A percentile compares a stretch with the other conserved stretches of the same genome.
phyloP scores from a whole-genome alignment of 495 filamentous ascomycete genomes.

The Pyrenopolyporus hunteri region DNA sequence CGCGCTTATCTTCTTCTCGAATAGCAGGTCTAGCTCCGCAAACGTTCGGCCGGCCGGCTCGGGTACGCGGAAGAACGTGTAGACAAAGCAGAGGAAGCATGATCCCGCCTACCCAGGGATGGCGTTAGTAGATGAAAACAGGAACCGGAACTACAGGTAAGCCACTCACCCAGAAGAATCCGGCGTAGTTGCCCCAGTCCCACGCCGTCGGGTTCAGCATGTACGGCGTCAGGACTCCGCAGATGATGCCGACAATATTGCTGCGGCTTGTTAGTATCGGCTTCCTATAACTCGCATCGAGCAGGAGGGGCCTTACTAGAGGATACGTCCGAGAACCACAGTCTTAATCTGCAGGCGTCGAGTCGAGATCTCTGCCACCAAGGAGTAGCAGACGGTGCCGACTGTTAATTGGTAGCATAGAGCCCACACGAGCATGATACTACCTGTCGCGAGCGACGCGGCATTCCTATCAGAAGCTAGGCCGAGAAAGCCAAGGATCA shows the following conservation, averaged over 20 bases:
- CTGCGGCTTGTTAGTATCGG: slow-evolving; percentile 19
- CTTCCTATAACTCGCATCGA: too few relatives aligned
- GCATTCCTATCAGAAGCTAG: slow-evolving; percentile 62
- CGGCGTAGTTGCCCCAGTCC: slow-evolving; percentile 78
- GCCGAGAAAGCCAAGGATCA: slow-evolving; percentile 76
- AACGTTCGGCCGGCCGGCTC: slow-evolving; percentile 74
- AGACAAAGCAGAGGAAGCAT: slow-evolving; percentile 75
- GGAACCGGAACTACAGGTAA: not conserved
- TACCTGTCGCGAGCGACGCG: slow-evolving; percentile 69
- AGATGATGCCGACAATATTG: slow-evolving; percentile 48
- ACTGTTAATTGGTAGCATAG: slow-evolving; percentile 77
- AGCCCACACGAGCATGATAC: slow-evolving; percentile 75
- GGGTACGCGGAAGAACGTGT: slow-evolving; percentile 76
- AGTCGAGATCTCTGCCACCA: slow-evolving; percentile 77
- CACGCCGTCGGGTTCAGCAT: slow-evolving; percentile 77
- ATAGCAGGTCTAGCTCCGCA: slow-evolving; percentile 76
- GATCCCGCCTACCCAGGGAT: slow-evolving; percentile 61
- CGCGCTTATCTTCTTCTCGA: slow-evolving; percentile 67
- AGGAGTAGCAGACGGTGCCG: slow-evolving; percentile 78
- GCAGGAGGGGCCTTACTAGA: slow-evolving; percentile 58
- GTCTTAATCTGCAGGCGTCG: slow-evolving; percentile 80
- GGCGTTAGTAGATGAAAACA: not conserved
- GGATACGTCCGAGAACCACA: slow-evolving; percentile 65
- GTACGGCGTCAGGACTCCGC: slow-evolving; percentile 72
- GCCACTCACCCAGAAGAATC: slow-evolving; percentile 77